These are phyloP conservation scores for Aspergillus terreus DNA, from an alignment of 2,329 filamentous ascomycete genomes.

Conservation along the genomic window DNA sequence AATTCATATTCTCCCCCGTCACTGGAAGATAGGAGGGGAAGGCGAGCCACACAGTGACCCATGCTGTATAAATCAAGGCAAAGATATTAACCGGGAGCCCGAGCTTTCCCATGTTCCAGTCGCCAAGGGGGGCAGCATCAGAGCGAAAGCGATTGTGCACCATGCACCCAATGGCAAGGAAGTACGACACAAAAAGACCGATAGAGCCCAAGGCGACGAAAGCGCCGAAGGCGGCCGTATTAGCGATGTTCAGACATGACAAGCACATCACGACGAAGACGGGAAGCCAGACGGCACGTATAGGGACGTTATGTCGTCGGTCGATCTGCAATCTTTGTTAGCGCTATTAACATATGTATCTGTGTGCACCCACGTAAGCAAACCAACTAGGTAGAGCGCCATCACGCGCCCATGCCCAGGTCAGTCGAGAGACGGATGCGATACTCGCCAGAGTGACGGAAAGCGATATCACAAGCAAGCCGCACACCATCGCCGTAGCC, in stretches of 20 bases:
- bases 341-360: neutral
- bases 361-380: constrained; percentile 8
- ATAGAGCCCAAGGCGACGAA: constrained; percentile 38
- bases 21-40: constrained; percentile 4
- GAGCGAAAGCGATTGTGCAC: constrained; percentile 29
- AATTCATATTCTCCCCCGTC: constrained; percentile 5
- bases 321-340: constrained; percentile 23
- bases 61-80: constrained; percentile 24
- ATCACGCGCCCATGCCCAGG: constrained; percentile 50
- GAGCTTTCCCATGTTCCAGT: constrained; percentile 15
- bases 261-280: constrained; percentile 31
- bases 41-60: neutral
- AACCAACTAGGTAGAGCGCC: constrained; percentile 38
- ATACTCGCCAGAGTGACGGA: constrained; percentile 40
- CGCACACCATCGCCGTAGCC: constrained; percentile 35
- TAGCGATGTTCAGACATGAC: constrained; percentile 39
- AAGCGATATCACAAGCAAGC: constrained; percentile 33
- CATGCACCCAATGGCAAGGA: constrained; percentile 37
- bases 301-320: constrained; percentile 30
- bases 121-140: constrained; percentile 19
- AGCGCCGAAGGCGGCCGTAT: constrained; percentile 36
- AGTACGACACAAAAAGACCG: constrained; percentile 38
- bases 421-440: constrained; percentile 47
- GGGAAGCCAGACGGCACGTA: constrained; percentile 35
- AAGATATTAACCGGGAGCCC: constrained; percentile 33